Evolutionary conservation across 768 basidiomycete genomes (phyloP).

Genomic region (Suillus weaverae): DNA sequence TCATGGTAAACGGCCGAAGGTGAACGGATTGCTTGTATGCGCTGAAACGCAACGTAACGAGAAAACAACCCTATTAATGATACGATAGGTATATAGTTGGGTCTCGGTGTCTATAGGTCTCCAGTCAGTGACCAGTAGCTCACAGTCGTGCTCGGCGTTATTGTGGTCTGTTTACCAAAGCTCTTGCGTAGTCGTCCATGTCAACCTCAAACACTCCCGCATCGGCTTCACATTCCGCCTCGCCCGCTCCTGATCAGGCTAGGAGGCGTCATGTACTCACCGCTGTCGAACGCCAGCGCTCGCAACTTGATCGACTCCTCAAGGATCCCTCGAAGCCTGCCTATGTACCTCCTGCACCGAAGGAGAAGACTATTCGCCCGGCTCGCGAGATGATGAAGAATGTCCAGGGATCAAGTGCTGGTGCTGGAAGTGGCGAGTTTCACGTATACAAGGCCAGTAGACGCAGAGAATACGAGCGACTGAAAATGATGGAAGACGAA

Average conservation of each 20-base stretch:
- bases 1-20: no score
- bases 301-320: constrained; percentile 83
- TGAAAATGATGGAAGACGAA: constrained; percentile 88
- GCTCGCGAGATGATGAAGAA: constrained; percentile 99
- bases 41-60: no score
- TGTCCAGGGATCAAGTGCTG: constrained; percentile 96
- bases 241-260: constrained; percentile 28
- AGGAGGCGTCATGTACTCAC: constrained; percentile 47
- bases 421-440: constrained; percentile 96
- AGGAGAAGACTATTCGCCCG: constrained; percentile 78
- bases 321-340: constrained; percentile 87
- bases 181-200: constrained; percentile 22
- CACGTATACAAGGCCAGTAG: constrained; percentile 97
- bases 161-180: constrained; percentile 23
- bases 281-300: constrained; percentile 51
- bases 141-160: background rate
- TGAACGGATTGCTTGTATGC: background rate
- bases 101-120: background rate
- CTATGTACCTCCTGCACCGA: constrained; percentile 74
- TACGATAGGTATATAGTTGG: background rate
- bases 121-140: background rate
- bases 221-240: constrained; percentile 30
- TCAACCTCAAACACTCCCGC: constrained; percentile 31
- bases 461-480: constrained; percentile 90
- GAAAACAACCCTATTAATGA: background rate